phyloP scores from a whole-genome alignment of 2,329 filamentous ascomycete genomes.

The Endothia cerciana region DNA sequence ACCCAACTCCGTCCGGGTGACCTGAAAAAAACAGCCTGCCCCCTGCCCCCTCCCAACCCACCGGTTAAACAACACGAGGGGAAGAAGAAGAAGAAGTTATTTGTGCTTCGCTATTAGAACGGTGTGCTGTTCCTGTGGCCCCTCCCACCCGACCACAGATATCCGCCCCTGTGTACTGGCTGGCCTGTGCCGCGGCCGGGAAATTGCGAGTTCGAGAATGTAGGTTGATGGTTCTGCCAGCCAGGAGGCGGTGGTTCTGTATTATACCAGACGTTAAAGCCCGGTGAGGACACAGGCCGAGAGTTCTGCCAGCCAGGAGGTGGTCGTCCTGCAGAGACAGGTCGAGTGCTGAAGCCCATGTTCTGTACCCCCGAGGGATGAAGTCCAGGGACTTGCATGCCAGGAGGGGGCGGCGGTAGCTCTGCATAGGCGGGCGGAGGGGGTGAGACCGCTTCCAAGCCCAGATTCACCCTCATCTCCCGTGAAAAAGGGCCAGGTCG shows the following conservation, averaged over 20 bases:
- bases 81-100: not conserved
- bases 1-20: constrained; percentile 29
- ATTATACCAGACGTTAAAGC: not conserved
- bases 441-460: not conserved
- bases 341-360: not conserved
- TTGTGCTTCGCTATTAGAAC: not conserved
- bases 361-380: not conserved
- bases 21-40: constrained; percentile 20
- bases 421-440: not conserved
- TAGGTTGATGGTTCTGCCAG: not conserved
- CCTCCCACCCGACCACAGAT: not conserved
- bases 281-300: not conserved
- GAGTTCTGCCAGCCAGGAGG: not conserved
- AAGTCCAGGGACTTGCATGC: not conserved
- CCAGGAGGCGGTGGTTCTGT: not conserved
- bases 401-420: not conserved
- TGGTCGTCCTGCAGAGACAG: not conserved
- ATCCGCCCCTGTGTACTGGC: not conserved
- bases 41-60: not conserved
- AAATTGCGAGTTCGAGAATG: not conserved
- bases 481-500: not conserved
- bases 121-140: not conserved
- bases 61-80: not conserved
- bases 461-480: not conserved
- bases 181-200: not conserved